These are phyloP conservation scores for Thecaphora frezii DNA, from an alignment of 1,284 basidiomycete genomes.

Conservation along the genomic window DNA sequence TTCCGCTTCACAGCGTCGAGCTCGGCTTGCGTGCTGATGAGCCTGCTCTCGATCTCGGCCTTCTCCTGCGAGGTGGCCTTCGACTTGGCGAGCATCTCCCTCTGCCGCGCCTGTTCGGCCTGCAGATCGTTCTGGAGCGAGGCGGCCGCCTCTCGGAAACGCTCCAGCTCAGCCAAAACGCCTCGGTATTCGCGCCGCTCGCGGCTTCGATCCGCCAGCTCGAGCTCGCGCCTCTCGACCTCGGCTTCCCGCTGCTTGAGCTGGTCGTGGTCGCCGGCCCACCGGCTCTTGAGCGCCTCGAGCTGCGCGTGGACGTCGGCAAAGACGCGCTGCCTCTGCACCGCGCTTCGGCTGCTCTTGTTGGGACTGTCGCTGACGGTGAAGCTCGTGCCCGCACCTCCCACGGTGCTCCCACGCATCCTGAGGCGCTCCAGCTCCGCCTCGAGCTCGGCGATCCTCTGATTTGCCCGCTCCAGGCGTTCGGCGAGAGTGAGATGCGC, in stretches of 20 bases:
- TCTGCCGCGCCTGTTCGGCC: conserved; percentile 21
- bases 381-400: conserved; percentile 9
- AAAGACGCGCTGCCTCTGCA: conserved; percentile 26
- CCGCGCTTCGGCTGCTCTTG: conserved; percentile 12
- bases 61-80: conserved; percentile 20
- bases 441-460: conserved; percentile 35
- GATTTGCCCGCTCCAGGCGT: conserved; percentile 22
- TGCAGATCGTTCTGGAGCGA: conserved; percentile 32
- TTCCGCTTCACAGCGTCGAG: conserved; percentile 27
- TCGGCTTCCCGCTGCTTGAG: conserved; percentile 29
- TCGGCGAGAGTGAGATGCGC: conserved; percentile 34
- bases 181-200: conserved; percentile 24
- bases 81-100: conserved; percentile 18
- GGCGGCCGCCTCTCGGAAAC: conserved; percentile 23
- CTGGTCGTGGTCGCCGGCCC: conserved; percentile 32
- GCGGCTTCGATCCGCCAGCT: conserved; percentile 27
- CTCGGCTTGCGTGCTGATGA: conserved; percentile 24
- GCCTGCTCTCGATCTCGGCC: conserved; percentile 22
- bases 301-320: conserved; percentile 34
- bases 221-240: conserved; percentile 26
- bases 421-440: conserved; percentile 29
- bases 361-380: conserved; percentile 11
- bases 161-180: conserved; percentile 24
- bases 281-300: conserved; percentile 34
- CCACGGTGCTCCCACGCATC: neutral